Evolutionary conservation across 805 yeast genomes (phyloP).

Genomic region (Schwanniomyces yamadae): DNA sequence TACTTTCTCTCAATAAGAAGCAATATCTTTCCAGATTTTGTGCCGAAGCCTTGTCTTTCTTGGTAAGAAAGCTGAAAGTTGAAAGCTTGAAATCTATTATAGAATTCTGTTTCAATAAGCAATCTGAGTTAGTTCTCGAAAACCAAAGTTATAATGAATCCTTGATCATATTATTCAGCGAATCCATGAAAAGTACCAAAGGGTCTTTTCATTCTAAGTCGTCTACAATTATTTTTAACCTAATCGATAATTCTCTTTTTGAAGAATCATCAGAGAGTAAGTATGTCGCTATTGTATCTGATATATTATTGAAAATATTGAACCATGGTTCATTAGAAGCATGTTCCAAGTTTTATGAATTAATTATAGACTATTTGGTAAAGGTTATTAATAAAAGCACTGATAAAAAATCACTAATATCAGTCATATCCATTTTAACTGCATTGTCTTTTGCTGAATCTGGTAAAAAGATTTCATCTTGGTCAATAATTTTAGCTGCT

Average conservation of each 20-base stretch:
- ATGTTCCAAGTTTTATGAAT: slow-evolving; percentile 43
- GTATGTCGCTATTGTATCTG: slow-evolving; percentile 51
- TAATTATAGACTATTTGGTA: slow-evolving; percentile 22
- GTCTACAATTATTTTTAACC: slow-evolving; percentile 43
- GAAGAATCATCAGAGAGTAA: slow-evolving; percentile 12
- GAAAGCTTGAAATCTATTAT: slow-evolving; percentile 49
- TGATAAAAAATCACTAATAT: slow-evolving; percentile 17
- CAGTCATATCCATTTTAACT: slow-evolving; percentile 40
- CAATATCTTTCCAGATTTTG: slow-evolving; percentile 75
- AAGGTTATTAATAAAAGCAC: slow-evolving; percentile 10
- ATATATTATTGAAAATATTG: slow-evolving; percentile 53
- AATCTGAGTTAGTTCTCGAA: slow-evolving; percentile 27
- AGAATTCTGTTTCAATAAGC: slow-evolving; percentile 38
- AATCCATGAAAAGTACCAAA: slow-evolving; percentile 69
- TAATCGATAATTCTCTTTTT: slow-evolving; percentile 37
- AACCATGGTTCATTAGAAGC: slow-evolving; percentile 52
- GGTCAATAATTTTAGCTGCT: slow-evolving; percentile 38
- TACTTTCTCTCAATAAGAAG: slow-evolving; percentile 56
- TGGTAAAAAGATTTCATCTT: slow-evolving; percentile 59
- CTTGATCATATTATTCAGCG: slow-evolving; percentile 61
- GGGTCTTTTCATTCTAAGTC: slow-evolving; percentile 77
- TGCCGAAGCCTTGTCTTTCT: slow-evolving; percentile 85
- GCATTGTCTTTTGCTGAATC: slow-evolving; percentile 65
- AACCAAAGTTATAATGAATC: slow-evolving; percentile 55
- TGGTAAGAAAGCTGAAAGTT: slow-evolving; percentile 65